A percentile compares a stretch with the other conserved stretches of the same genome.
phyloP scores from a whole-genome alignment of 805 yeast species.

The Yarrowia divulgata region DNA sequence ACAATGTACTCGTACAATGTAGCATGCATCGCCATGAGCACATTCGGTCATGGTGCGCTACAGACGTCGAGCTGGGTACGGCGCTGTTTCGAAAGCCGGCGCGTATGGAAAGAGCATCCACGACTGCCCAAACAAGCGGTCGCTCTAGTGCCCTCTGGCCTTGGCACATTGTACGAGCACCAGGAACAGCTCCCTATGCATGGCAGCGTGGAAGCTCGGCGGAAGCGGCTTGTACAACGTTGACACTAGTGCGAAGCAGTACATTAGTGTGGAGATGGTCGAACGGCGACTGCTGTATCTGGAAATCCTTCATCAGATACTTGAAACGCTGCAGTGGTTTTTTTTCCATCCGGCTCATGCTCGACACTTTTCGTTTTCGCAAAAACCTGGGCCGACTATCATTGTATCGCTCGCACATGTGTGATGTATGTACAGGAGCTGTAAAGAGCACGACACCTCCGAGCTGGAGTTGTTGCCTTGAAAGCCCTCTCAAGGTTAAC shows the following conservation, averaged over 20 bases:
- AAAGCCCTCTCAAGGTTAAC: slow-evolving; percentile 3
- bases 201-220: neutral
- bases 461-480: neutral
- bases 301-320: no score
- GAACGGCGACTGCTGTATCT: no score
- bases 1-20: neutral
- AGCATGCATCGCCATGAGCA: neutral
- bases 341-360: no score
- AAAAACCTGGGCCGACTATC: neutral
- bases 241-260: neutral
- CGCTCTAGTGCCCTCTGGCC: neutral
- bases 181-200: neutral
- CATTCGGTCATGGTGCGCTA: neutral
- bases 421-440: no score
- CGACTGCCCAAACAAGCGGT: neutral
- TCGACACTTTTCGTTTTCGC: neutral
- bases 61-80: neutral
- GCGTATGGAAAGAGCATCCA: neutral
- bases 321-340: no score
- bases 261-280: no score
- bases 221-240: slow-evolving; percentile 13
- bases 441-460: neutral
- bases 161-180: neutral
- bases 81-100: neutral
- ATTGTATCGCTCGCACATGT: no score